Conservation (phyloP, 148 eudicot species). For the Arctostaphylos glauca region DNA sequence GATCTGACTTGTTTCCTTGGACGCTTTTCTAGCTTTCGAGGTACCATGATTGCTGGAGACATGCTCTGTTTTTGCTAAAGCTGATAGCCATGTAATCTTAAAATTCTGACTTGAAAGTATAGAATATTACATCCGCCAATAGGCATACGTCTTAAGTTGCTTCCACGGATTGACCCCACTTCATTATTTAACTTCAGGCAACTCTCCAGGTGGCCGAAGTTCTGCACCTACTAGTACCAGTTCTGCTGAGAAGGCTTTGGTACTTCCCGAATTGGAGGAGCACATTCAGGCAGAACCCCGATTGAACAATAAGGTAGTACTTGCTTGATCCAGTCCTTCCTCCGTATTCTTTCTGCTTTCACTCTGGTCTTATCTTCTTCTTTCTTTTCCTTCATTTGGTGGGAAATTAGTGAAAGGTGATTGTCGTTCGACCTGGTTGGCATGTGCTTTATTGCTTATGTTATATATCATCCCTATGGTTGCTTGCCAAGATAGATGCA, state of each 20-base stretch:
- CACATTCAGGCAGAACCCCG: constrained; percentile 31
- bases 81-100: neutral
- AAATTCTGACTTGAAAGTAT: constrained; percentile 1
- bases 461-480: too few species aligned
- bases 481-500: neutral
- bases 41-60: neutral
- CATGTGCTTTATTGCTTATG: neutral
- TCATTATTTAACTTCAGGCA: constrained; percentile 22
- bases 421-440: too few species aligned
- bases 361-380: too few species aligned
- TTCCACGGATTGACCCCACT: neutral
- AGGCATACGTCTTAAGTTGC: neutral
- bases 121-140: neutral
- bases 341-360: neutral
- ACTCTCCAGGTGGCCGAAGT: constrained; percentile 6
- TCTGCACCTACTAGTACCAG: constrained; percentile 16
- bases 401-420: too few species aligned
- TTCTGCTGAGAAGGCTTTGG: constrained; percentile 19
- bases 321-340: neutral
- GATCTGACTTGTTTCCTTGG: neutral
- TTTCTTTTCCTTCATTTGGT: too few species aligned
- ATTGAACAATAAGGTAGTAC: constrained; percentile 41
- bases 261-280: constrained; percentile 31
- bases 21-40: neutral
- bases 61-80: constrained; percentile 3